Percentiles rank a stretch among this genome's conserved stretches.
These are phyloP conservation scores for Trypanosoma caninum DNA, from an alignment of 208 protist genomes.

Conservation along the genomic window DNA sequence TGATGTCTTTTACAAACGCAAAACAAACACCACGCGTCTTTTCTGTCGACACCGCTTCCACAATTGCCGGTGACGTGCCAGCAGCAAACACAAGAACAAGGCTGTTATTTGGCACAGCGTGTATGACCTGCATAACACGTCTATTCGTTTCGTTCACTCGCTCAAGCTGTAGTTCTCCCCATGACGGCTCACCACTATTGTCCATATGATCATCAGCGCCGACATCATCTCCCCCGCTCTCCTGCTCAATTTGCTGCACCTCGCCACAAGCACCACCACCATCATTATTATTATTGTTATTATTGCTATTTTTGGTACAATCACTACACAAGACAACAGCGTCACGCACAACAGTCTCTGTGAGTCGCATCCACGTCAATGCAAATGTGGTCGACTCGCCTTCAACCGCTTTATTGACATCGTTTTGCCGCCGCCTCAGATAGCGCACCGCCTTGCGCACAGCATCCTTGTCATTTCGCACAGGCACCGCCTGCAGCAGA, in stretches of 20 bases:
- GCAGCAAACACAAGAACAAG: slow-evolving; percentile 57
- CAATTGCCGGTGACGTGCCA: background rate
- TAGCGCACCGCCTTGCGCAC: slow-evolving; percentile 67
- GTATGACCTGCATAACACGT: slow-evolving; percentile 67
- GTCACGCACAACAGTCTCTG: slow-evolving; percentile 31
- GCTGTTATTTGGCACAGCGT: slow-evolving; percentile 63
- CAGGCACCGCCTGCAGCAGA: slow-evolving; percentile 47
- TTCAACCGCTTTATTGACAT: background rate
- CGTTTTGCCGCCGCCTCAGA: slow-evolving; percentile 32
- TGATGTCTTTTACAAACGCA: slow-evolving; percentile 75
- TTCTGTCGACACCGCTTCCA: background rate
- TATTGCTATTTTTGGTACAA: background rate
- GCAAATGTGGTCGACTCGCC: slow-evolving; percentile 25
- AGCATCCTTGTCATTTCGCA: slow-evolving; percentile 71
- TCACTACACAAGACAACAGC: no score
- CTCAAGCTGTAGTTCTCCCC: slow-evolving; percentile 33
- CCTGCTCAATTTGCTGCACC: background rate
- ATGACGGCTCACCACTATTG: background rate
- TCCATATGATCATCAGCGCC: slow-evolving; percentile 1
- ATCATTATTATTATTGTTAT: background rate
- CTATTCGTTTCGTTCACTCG: slow-evolving; percentile 52
- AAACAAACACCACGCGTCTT: slow-evolving; percentile 59
- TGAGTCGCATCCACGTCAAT: slow-evolving; percentile 69
- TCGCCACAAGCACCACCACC: no score
- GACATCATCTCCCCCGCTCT: background rate